Percentiles rank a stretch among this genome's conserved stretches.
These are phyloP conservation scores for Myriangium duriaei DNA, from an alignment of 2,329 filamentous ascomycete genomes.

Conservation along the genomic window DNA sequence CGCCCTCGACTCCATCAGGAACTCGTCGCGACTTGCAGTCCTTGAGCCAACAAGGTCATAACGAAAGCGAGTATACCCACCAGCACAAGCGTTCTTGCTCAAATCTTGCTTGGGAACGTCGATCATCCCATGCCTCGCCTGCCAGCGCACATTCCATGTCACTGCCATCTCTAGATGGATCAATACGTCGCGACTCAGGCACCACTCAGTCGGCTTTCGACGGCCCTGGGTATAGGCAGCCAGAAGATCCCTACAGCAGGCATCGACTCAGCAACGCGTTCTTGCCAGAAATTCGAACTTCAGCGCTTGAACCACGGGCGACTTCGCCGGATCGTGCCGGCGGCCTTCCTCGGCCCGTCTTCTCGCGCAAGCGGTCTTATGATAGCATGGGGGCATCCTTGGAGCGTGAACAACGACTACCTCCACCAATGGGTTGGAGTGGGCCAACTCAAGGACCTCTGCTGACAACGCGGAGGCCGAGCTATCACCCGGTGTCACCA, in stretches of 20 bases:
- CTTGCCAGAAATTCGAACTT: conserved; percentile 3
- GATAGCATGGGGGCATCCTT: conserved; percentile 2
- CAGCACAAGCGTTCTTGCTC: conserved; percentile 7
- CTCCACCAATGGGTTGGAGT: not conserved
- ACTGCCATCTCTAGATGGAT: conserved; percentile 3
- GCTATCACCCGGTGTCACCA: conserved; percentile 4
- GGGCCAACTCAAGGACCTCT: not conserved
- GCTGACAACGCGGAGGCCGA: not conserved
- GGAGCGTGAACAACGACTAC: not conserved
- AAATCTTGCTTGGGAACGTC: conserved; percentile 8
- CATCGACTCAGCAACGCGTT: conserved; percentile 7
- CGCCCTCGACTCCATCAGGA: conserved; percentile 2
- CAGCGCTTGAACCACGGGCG: conserved; percentile 2
- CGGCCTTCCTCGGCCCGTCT: not conserved
- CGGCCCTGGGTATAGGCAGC: conserved; percentile 4
- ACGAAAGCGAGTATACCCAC: conserved; percentile 5
- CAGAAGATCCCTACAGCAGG: conserved; percentile 5
- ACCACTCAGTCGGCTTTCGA: conserved; percentile 1
- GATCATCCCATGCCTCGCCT: conserved; percentile 3
- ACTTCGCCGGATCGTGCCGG: conserved; percentile 3
- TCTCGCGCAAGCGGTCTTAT: conserved; percentile 4
- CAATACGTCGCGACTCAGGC: conserved; percentile 5
- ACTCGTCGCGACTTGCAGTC: conserved; percentile 2
- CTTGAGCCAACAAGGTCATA: conserved; percentile 1
- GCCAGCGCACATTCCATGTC: conserved; percentile 5